A percentile compares a stretch with the other conserved stretches of the same genome.
Evolutionary conservation across 345 rosid genomes (phyloP).

Genomic region (Isatis tinctoria): DNA sequence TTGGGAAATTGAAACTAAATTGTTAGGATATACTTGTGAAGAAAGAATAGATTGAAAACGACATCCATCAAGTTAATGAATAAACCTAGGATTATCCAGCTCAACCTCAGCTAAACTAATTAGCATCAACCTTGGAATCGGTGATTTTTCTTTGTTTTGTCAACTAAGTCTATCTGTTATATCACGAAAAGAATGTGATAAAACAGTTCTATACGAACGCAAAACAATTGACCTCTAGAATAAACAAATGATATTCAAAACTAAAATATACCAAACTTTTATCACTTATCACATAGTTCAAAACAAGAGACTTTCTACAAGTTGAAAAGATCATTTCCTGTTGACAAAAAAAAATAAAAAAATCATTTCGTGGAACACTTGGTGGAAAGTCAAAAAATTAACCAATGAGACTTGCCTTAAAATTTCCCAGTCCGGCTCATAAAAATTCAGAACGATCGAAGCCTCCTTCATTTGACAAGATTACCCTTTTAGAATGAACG

Average conservation of each 20-base stretch:
- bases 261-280: neutral
- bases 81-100: neutral
- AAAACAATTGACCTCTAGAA: neutral
- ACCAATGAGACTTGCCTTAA: no score
- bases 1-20: neutral
- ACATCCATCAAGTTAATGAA: neutral
- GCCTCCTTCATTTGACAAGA: neutral
- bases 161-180: neutral
- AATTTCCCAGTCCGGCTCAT: neutral
- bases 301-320: neutral
- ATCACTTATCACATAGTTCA: neutral
- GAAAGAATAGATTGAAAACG: neutral
- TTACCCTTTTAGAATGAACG: neutral
- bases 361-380: slow-evolving; percentile 19
- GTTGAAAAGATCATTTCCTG: neutral
- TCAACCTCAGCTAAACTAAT: neutral
- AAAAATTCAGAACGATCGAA: neutral
- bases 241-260: neutral
- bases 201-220: neutral
- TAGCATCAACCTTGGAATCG: neutral
- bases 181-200: neutral
- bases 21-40: neutral
- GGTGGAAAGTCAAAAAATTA: neutral
- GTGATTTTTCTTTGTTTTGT: neutral
- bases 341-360: no score